Evolutionary conservation across 441 rosid species (phyloP).

Genomic region (Dalechampia spathulata): DNA sequence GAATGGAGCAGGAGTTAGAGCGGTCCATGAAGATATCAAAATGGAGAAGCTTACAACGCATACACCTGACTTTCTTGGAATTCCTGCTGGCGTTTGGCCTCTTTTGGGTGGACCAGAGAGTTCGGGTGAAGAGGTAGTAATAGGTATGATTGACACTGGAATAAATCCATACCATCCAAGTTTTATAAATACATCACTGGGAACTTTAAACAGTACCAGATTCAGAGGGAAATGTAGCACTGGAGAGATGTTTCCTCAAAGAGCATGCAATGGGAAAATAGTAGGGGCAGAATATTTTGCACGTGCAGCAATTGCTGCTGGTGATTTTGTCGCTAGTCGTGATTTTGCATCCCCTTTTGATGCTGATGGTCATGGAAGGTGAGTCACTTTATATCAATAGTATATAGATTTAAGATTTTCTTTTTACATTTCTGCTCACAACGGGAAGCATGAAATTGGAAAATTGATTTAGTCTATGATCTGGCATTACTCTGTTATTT

Average conservation of each 20-base stretch:
- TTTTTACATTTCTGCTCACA: background rate
- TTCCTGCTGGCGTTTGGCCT: conserved; percentile 39
- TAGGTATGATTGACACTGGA: conserved; percentile 49
- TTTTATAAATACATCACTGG: conserved; percentile 19
- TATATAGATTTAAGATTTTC: background rate
- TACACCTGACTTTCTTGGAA: conserved; percentile 41
- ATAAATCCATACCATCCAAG: conserved; percentile 46
- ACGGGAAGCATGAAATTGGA: background rate
- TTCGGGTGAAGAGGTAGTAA: conserved; percentile 41
- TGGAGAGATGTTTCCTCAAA: conserved; percentile 32
- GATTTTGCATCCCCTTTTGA: conserved; percentile 48
- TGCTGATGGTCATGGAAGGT: conserved; percentile 61
- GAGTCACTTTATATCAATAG: conserved; percentile 12
- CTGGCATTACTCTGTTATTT: background rate
- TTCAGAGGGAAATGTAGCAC: conserved; percentile 39
- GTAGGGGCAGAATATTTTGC: conserved; percentile 51
- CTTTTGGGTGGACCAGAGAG: conserved; percentile 33
- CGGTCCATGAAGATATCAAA: conserved; percentile 39
- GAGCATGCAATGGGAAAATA: conserved; percentile 41
- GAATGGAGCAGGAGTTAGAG: conserved; percentile 31
- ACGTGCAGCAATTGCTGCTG: conserved; percentile 39
- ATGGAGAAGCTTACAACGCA: conserved; percentile 43
- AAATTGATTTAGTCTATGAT: background rate
- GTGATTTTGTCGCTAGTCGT: conserved; percentile 37
- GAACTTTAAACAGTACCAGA: conserved; percentile 15